phyloP scores from a whole-genome alignment of 139 green algal genomes.

The Chlorella sorokiniana region DNA sequence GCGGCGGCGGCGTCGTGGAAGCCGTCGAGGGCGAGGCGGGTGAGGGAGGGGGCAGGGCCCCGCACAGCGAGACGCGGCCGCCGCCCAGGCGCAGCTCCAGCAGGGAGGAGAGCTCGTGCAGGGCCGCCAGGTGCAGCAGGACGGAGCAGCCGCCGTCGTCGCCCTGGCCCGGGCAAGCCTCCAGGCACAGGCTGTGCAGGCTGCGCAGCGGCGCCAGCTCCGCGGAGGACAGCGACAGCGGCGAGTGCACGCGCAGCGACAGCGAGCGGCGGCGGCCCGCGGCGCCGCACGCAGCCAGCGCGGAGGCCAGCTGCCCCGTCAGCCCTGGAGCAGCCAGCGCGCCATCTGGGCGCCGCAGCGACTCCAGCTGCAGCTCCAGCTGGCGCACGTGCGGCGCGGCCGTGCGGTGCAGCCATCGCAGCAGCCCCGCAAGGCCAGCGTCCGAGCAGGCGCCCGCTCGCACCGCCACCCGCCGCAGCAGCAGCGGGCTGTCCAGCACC shows the following conservation, averaged over 20 bases:
- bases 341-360: background rate
- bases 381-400: background rate
- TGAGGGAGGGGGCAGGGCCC: background rate
- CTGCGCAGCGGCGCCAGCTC: background rate
- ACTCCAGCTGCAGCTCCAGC: background rate
- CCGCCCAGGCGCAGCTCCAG: background rate
- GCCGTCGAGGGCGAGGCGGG: background rate
- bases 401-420: background rate
- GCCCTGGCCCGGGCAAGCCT: background rate
- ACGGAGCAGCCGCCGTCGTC: background rate
- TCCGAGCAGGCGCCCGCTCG: background rate
- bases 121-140: background rate
- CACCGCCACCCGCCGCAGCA: background rate
- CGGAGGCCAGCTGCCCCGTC: background rate
- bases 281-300: background rate
- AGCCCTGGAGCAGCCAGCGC: background rate
- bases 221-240: background rate
- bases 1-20: background rate
- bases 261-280: background rate
- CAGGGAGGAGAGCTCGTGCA: background rate
- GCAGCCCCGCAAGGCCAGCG: background rate
- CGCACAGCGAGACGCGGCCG: background rate
- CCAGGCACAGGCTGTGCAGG: background rate
- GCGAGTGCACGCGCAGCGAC: background rate
- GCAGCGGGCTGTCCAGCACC: background rate